phyloP scores from a whole-genome alignment of 2,329 filamentous ascomycete genomes.

The Bipolaris cookei region DNA sequence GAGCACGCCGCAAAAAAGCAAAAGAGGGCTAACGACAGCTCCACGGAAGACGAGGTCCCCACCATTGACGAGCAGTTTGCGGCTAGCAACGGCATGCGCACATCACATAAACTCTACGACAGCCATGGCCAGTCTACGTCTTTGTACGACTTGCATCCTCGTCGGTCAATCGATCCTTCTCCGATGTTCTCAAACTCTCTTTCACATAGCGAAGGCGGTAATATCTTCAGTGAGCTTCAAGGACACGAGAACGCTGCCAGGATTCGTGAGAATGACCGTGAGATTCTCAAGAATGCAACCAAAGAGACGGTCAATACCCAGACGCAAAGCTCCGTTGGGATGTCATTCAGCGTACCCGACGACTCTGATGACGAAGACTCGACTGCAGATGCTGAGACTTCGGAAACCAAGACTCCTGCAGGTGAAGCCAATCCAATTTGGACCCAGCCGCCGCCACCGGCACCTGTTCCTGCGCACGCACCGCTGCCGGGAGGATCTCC shows the following conservation, averaged over 20 bases:
- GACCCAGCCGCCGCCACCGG: conserved; percentile 46
- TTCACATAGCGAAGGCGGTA: conserved; percentile 29
- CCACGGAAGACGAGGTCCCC: conserved; percentile 21
- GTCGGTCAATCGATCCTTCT: conserved; percentile 38
- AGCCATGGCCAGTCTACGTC: conserved; percentile 34
- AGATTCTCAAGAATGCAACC: conserved; percentile 21
- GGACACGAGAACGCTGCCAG: conserved; percentile 22
- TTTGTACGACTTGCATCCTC: conserved; percentile 36
- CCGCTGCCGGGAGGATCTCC: conserved; percentile 32
- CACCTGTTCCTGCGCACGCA: conserved; percentile 45
- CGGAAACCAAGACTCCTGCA: conserved; percentile 24
- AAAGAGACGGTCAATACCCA: conserved; percentile 13
- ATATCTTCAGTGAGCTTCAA: conserved; percentile 39
- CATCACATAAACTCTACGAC: conserved; percentile 23
- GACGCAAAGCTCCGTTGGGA: conserved; percentile 18
- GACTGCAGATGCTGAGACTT: conserved; percentile 22
- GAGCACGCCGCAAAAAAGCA: conserved; percentile 30
- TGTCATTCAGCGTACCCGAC: conserved; percentile 34
- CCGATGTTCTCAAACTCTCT: conserved; percentile 38
- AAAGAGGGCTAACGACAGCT: conserved; percentile 24
- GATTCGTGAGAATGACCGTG: conserved; percentile 23
- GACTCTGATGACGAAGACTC: conserved; percentile 31
- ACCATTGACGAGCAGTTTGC: conserved; percentile 32
- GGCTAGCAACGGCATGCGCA: conserved; percentile 8
- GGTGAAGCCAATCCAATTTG: conserved; percentile 30